Percentiles rank a stretch among this genome's conserved stretches.
Conservation (phyloP, 768 basidiomycete genomes). For the Dioszegia aurantiaca region DNA sequence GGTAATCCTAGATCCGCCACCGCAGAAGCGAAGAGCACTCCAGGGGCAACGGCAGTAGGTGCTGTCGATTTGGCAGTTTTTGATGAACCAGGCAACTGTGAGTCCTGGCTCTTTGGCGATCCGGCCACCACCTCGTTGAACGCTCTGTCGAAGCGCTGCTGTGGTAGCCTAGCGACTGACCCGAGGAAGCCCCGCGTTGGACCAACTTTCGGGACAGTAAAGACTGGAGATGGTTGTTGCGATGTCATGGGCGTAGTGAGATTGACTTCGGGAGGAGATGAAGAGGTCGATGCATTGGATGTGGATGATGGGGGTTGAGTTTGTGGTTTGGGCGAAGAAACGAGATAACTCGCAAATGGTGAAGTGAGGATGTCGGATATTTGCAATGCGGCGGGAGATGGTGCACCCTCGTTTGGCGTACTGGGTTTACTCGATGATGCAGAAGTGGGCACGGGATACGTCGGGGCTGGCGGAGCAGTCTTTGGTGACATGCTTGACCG, state of each 20-base stretch:
- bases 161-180: constrained; percentile 11
- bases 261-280: constrained; percentile 40
- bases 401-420: constrained; percentile 29
- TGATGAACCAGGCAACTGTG: not conserved
- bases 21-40: constrained; percentile 38
- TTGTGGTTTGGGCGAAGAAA: not conserved
- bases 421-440: constrained; percentile 29
- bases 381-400: constrained; percentile 22
- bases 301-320: constrained; percentile 11
- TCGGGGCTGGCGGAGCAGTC: constrained; percentile 23
- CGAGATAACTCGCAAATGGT: constrained; percentile 16
- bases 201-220: constrained; percentile 34
- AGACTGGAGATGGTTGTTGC: constrained; percentile 38
- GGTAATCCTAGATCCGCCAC: constrained; percentile 39
- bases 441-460: constrained; percentile 29
- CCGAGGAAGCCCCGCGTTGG: constrained; percentile 27
- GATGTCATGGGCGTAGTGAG: constrained; percentile 41
- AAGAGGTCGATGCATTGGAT: constrained; percentile 28
- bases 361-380: constrained; percentile 43
- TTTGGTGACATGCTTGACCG: constrained; percentile 6
- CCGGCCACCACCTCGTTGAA: constrained; percentile 47
- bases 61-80: not conserved
- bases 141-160: constrained; percentile 39
- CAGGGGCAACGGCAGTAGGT: constrained; percentile 44
- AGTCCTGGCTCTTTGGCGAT: constrained; percentile 11